Evolutionary conservation across 179 eudicot species (phyloP), one percentile per base, ranked within the genome.

Genomic region (Dionaea muscipula): DNA sequence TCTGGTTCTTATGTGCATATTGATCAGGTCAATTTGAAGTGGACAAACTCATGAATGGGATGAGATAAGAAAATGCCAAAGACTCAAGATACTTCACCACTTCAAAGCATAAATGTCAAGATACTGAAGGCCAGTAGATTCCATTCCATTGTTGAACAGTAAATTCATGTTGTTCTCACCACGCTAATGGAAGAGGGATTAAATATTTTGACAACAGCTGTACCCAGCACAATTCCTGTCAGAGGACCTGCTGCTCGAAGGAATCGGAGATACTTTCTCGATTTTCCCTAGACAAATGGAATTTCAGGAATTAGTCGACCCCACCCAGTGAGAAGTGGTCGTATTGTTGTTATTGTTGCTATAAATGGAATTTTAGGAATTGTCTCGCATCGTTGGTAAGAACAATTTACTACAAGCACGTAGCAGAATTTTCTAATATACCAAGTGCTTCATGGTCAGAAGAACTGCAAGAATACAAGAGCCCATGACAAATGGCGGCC

Each of bases 401-500:
- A 7, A 43, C 19, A 43, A 43, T 43, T n/a, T 13, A 39, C 6
- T 14, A 39, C 17, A 4, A 13, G 19, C 24, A 7, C 11, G 9
- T 7, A 19, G 22, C 20, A 43, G 6, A 7, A 18, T 17, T 5
- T 7, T 17, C 2, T 18, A 43, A 19, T 75, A 55, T 84, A 93
- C 99, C 96, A 93, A 65, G 70, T 93, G 89, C 72, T 91, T 91
- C 98, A 91, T 93, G 43, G 25, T 73, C 72, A 88, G 61, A 54
- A 93, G 77, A 57, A 93, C 70, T 38, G 85, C 99, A 40, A 93
- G 84, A 44, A 82, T 65, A 66, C 71, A 53, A 13, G 93, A 87
- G 54, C 99, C 99, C 85, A 93, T 67, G 53, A 84, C 71, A 56
- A 93, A 93, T 27, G 98, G 96, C n/a, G 77, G 96, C 98, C 99